Evolutionary conservation across 345 rosid genomes (phyloP).

Genomic region (Adansonia digitata): DNA sequence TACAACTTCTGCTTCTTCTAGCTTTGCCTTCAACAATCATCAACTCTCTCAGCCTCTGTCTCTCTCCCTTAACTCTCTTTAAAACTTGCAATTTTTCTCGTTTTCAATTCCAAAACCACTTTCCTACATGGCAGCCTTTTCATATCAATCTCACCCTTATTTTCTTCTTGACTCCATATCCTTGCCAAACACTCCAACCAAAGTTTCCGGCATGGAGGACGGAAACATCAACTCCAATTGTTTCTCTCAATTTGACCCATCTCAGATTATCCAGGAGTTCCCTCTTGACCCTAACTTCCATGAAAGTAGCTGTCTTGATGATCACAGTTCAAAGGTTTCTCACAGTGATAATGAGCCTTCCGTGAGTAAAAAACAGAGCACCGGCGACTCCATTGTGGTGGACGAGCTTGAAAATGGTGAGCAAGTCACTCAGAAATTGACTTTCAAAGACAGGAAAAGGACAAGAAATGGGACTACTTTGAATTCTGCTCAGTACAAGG

Average conservation of each 20-base stretch:
- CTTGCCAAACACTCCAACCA: constrained; percentile 25
- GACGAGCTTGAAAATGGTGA: constrained; percentile 39
- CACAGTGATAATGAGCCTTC: constrained; percentile 30
- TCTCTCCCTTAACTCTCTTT: too few relatives aligned
- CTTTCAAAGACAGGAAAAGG: constrained; percentile 28
- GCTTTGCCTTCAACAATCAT: too few relatives aligned
- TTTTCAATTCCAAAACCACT: too few relatives aligned
- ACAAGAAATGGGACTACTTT: constrained; percentile 18
- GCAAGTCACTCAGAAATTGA: constrained; percentile 38
- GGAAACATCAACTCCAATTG: constrained; percentile 15
- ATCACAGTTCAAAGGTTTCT: constrained; percentile 17
- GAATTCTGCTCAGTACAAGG: constrained; percentile 39
- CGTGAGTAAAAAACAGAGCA: constrained; percentile 38
- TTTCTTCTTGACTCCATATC: constrained; percentile 41
- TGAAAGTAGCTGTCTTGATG: constrained; percentile 13
- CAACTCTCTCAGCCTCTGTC: too few relatives aligned
- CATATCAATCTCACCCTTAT: constrained; percentile 42
- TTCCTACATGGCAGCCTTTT: constrained; percentile 59
- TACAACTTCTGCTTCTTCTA: too few relatives aligned
- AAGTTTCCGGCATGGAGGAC: constrained; percentile 27
- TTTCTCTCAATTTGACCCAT: constrained; percentile 30
- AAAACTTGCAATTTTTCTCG: too few relatives aligned
- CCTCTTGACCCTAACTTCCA: constrained; percentile 5
- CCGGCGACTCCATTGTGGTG: constrained; percentile 36
- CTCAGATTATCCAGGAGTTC: too few relatives aligned